Evolutionary conservation across 2,329 filamentous ascomycete species (phyloP).

Genomic region (Pyrenochaeta sp.): DNA sequence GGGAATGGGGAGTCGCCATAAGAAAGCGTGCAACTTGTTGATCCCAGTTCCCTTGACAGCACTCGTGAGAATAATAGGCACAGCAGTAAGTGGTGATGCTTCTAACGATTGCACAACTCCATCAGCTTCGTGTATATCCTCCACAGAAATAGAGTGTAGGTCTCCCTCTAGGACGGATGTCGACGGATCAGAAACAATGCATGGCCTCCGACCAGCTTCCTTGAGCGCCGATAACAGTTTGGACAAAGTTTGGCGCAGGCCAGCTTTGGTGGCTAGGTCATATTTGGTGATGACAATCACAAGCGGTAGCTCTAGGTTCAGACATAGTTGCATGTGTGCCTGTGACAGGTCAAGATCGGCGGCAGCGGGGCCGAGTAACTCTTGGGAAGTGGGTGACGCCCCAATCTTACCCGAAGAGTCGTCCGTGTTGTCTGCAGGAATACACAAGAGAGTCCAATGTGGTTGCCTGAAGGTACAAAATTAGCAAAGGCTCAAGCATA

Average conservation of each 20-base stretch:
- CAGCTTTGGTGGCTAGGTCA: slow-evolving; percentile 79
- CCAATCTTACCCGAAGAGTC: slow-evolving; percentile 51
- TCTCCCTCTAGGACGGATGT: slow-evolving; percentile 44
- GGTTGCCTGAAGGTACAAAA: slow-evolving; percentile 63
- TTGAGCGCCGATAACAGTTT: slow-evolving; percentile 82
- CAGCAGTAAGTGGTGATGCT: slow-evolving; percentile 58
- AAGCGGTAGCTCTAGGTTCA: slow-evolving; percentile 80
- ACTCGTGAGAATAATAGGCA: slow-evolving; percentile 89
- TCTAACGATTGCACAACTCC: slow-evolving; percentile 62
- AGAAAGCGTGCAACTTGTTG: slow-evolving; percentile 79
- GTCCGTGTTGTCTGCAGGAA: slow-evolving; percentile 79
- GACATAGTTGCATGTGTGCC: slow-evolving; percentile 83
- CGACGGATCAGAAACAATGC: slow-evolving; percentile 64
- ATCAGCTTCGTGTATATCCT: slow-evolving; percentile 67
- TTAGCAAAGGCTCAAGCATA: slow-evolving; percentile 7
- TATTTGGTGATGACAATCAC: slow-evolving; percentile 89
- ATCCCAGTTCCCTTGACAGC: slow-evolving; percentile 86
- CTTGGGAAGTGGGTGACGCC: slow-evolving; percentile 61
- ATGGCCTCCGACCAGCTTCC: slow-evolving; percentile 74
- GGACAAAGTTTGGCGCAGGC: slow-evolving; percentile 73
- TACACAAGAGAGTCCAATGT: slow-evolving; percentile 89
- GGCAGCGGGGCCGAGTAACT: slow-evolving; percentile 60
- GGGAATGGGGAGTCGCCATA: slow-evolving; percentile 75
- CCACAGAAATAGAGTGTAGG: slow-evolving; percentile 64
- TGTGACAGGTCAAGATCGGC: slow-evolving; percentile 75